These are phyloP conservation scores for Ophiostoma australiae DNA, from an alignment of 2,329 filamentous ascomycete species.

Conservation along the genomic window DNA sequence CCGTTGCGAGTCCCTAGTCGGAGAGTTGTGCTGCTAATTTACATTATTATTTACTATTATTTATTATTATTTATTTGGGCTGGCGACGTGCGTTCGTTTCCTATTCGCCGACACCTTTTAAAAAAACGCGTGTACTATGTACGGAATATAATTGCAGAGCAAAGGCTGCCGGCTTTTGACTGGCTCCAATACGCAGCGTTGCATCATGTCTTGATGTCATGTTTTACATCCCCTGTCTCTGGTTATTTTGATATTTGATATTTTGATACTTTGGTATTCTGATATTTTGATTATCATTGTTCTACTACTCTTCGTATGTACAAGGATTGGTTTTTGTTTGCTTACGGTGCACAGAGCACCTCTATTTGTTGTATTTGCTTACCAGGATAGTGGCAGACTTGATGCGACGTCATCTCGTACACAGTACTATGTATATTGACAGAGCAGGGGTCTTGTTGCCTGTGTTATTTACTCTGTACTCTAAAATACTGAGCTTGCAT, in stretches of 20 bases:
- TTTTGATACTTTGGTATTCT: background rate
- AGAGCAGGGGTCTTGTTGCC: background rate
- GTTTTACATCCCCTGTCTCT: background rate
- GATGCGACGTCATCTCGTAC: background rate
- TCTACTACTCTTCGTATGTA: background rate
- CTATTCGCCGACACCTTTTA: background rate
- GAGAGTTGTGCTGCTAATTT: too few relatives aligned
- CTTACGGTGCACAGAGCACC: background rate
- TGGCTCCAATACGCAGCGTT: conserved; percentile 9
- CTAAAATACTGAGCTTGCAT: background rate
- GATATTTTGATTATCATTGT: background rate
- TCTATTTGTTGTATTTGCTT: background rate
- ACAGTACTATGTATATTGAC: background rate
- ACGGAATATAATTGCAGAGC: too few relatives aligned
- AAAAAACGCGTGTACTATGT: too few relatives aligned
- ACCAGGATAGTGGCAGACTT: background rate
- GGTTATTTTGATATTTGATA: too few relatives aligned
- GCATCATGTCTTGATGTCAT: background rate
- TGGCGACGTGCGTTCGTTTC: background rate
- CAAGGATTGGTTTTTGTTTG: background rate
- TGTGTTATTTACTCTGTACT: background rate
- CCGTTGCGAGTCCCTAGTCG: background rate
- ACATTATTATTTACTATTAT: too few relatives aligned
- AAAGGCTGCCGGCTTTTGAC: background rate
- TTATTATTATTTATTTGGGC: too few relatives aligned